A percentile compares a stretch with the other conserved stretches of the same genome.
These are phyloP conservation scores for Skeletonema costatum DNA, from an alignment of 108 stramenopile genomes.

Conservation along the genomic window DNA sequence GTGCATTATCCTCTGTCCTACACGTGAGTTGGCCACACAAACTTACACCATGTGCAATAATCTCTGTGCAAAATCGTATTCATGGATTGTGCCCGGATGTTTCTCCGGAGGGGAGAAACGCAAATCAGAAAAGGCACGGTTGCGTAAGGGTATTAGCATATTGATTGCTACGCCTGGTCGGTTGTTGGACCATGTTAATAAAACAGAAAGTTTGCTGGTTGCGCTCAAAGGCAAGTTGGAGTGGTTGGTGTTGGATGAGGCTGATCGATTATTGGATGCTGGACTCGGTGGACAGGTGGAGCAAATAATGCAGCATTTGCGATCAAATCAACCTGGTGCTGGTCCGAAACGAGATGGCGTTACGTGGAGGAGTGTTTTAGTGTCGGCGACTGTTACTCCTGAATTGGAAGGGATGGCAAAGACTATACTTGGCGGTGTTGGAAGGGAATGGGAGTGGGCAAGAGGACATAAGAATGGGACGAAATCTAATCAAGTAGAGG, in stretches of 20 bases:
- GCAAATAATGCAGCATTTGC: constrained; percentile 82
- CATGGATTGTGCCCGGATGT: constrained; percentile 90
- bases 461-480: constrained; percentile 42
- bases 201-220: constrained; percentile 65
- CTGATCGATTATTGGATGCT: constrained; percentile 96
- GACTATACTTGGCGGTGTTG: constrained; percentile 92
- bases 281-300: constrained; percentile 92
- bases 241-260: constrained; percentile 98
- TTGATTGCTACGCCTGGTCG: constrained; percentile 99
- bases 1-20: constrained; percentile 91
- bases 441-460: constrained; percentile 88
- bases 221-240: constrained; percentile 82
- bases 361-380: constrained; percentile 91
- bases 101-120: constrained; percentile 98
- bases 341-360: constrained; percentile 76
- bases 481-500: not conserved
- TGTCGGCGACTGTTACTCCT: constrained; percentile 97
- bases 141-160: constrained; percentile 94
- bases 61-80: constrained; percentile 78
- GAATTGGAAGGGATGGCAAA: constrained; percentile 97
- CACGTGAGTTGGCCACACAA: constrained; percentile 99
- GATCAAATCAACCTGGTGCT: constrained; percentile 72
- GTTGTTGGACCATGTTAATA: constrained; percentile 96
- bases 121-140: constrained; percentile 92
- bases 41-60: constrained; percentile 91